Percentiles rank a stretch among this genome's conserved stretches.
Evolutionary conservation across 495 filamentous ascomycete genomes (phyloP).

Genomic region (Lasiosphaeris hirsuta): DNA sequence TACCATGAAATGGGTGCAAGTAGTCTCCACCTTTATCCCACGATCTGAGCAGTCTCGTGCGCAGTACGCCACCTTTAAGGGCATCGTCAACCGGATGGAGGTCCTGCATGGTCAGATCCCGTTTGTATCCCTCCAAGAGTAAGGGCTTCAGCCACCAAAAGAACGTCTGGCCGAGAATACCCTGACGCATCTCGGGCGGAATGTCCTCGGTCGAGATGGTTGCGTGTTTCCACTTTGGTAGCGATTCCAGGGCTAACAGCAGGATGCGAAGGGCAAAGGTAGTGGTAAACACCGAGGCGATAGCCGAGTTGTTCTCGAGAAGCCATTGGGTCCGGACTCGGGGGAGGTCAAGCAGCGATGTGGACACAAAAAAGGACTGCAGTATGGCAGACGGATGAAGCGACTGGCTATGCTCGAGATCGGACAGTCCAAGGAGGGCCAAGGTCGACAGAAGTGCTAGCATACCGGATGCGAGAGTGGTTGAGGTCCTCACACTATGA

Average conservation of each 20-base stretch:
- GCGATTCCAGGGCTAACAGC: constrained; percentile 46
- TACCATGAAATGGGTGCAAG: background rate
- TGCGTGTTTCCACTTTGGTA: constrained; percentile 47
- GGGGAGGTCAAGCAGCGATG: constrained; percentile 50
- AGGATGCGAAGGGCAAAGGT: constrained; percentile 20
- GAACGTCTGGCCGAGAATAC: constrained; percentile 24
- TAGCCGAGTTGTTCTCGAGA: constrained; percentile 5
- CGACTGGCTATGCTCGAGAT: constrained; percentile 30
- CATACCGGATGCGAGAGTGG: background rate
- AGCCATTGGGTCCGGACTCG: constrained; percentile 41
- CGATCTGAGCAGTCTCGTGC: background rate
- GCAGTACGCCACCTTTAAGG: background rate
- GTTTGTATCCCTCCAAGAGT: constrained; percentile 25
- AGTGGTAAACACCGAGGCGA: constrained; percentile 13
- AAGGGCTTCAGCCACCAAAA: constrained; percentile 38
- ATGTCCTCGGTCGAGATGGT: constrained; percentile 30
- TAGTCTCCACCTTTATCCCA: background rate
- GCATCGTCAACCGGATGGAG: constrained; percentile 19
- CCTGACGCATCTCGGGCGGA: constrained; percentile 26
- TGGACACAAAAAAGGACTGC: constrained; percentile 52
- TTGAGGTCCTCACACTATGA: background rate
- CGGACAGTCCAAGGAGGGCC: constrained; percentile 24
- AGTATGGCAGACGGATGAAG: constrained; percentile 37
- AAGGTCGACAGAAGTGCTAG: background rate
- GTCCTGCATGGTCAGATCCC: constrained; percentile 22